A percentile compares a stretch with the other conserved stretches of the same genome.
These are phyloP conservation scores for Tylopilus subfusipes DNA, from an alignment of 768 basidiomycete species.

Conservation along the genomic window DNA sequence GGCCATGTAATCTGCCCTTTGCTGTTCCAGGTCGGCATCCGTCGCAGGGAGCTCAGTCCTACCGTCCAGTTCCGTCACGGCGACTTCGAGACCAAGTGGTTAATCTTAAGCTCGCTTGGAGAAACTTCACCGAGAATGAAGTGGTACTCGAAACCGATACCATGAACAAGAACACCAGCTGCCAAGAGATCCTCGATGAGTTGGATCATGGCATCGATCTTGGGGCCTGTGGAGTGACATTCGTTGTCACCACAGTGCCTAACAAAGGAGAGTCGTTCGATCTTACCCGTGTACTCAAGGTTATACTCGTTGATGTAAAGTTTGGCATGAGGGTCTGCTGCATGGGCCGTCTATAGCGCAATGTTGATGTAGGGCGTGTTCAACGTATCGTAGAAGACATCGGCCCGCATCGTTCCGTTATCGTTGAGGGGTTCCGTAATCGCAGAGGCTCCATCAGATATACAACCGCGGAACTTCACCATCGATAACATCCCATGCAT, in stretches of 20 bases:
- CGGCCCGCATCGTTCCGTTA: constrained; percentile 51
- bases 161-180: constrained; percentile 52
- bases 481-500: constrained; percentile 23
- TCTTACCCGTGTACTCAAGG: constrained; percentile 24
- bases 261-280: neutral
- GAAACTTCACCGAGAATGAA: constrained; percentile 58
- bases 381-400: constrained; percentile 52
- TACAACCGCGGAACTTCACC: neutral
- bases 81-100: constrained; percentile 62
- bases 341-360: constrained; percentile 40
- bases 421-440: constrained; percentile 39
- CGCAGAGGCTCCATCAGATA: neutral
- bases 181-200: constrained; percentile 48
- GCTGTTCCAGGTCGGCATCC: constrained; percentile 45
- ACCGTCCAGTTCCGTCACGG: constrained; percentile 67
- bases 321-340: constrained; percentile 31
- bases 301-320: constrained; percentile 34
- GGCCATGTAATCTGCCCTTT: constrained; percentile 54
- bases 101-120: constrained; percentile 39
- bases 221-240: constrained; percentile 5
- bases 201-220: constrained; percentile 48
- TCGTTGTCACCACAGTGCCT: neutral
- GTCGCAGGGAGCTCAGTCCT: constrained; percentile 53
- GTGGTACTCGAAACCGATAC: constrained; percentile 59
- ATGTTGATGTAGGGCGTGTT: constrained; percentile 47